Conservation (phyloP, 495 filamentous ascomycete species). For the Podospora didyma region DNA sequence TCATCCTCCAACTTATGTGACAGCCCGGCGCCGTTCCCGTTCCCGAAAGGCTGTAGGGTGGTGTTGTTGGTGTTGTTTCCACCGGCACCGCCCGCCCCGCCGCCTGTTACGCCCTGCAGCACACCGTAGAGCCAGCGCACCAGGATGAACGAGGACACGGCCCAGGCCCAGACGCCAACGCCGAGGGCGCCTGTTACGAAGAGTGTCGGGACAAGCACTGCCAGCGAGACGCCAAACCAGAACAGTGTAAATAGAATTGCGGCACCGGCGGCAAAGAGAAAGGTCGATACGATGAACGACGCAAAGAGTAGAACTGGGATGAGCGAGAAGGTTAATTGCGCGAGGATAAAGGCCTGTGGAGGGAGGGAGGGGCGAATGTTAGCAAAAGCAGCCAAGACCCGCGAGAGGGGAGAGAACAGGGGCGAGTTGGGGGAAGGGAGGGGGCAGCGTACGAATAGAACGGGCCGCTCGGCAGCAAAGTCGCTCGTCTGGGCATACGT, state of each 20-base stretch:
- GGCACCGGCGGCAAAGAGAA: constrained; percentile 51
- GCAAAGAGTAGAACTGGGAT: constrained; percentile 60
- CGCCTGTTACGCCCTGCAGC: constrained; percentile 9
- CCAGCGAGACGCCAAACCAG: constrained; percentile 57
- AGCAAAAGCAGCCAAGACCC: not conserved
- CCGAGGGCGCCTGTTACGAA: constrained; percentile 54
- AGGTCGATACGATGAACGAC: constrained; percentile 50
- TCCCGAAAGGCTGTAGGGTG: not conserved
- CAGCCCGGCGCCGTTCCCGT: not conserved
- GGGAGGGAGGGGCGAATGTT: not conserved
- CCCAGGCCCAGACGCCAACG: constrained; percentile 61
- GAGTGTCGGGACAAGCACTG: constrained; percentile 60
- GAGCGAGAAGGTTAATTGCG: constrained; percentile 52
- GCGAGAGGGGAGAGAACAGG: not conserved
- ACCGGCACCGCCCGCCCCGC: no score
- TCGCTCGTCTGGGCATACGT: constrained; percentile 17
- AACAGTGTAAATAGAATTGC: constrained; percentile 59
- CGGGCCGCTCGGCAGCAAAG: constrained; percentile 26
- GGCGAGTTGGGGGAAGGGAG: not conserved
- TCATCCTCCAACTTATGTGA: no score
- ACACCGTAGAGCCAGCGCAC: constrained; percentile 45
- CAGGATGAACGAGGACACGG: constrained; percentile 51
- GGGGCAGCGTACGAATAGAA: constrained; percentile 32
- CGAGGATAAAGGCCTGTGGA: constrained; percentile 42
- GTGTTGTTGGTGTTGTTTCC: not conserved